These are phyloP conservation scores for Sugiyamaella americana DNA, from an alignment of 805 yeast species.

Conservation along the genomic window DNA sequence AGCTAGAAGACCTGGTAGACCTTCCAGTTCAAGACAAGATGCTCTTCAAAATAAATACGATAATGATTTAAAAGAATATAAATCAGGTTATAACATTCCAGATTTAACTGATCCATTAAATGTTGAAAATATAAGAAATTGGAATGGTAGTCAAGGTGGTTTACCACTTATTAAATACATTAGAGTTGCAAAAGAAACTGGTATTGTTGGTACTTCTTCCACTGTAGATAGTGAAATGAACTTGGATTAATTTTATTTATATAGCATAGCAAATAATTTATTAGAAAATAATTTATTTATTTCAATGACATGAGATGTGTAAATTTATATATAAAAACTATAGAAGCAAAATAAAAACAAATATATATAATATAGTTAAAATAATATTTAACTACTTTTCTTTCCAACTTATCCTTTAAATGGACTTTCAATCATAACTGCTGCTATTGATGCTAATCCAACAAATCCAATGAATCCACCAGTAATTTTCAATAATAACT, in stretches of 20 bases:
- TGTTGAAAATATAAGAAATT: constrained; percentile 53
- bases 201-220: neutral
- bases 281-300: too few relatives aligned
- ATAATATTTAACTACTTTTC: too few relatives aligned
- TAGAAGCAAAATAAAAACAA: too few relatives aligned
- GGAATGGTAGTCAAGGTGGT: constrained; percentile 85
- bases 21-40: constrained; percentile 66
- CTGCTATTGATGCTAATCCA: neutral
- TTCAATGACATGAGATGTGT: too few relatives aligned
- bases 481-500: constrained; percentile 9
- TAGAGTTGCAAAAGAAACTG: constrained; percentile 24
- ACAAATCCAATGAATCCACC: constrained; percentile 4
- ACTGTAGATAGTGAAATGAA: neutral
- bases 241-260: neutral
- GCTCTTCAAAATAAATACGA: constrained; percentile 55
- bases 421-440: neutral
- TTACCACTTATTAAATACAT: constrained; percentile 54
- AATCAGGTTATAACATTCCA: constrained; percentile 65
- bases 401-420: neutral
- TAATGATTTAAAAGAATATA: constrained; percentile 55
- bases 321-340: too few relatives aligned
- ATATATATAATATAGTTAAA: too few relatives aligned
- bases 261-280: too few relatives aligned
- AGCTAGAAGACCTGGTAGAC: constrained; percentile 82
- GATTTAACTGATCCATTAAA: constrained; percentile 57